Conservation (phyloP, 768 basidiomycete species). For the Lactarius hatsudake region DNA sequence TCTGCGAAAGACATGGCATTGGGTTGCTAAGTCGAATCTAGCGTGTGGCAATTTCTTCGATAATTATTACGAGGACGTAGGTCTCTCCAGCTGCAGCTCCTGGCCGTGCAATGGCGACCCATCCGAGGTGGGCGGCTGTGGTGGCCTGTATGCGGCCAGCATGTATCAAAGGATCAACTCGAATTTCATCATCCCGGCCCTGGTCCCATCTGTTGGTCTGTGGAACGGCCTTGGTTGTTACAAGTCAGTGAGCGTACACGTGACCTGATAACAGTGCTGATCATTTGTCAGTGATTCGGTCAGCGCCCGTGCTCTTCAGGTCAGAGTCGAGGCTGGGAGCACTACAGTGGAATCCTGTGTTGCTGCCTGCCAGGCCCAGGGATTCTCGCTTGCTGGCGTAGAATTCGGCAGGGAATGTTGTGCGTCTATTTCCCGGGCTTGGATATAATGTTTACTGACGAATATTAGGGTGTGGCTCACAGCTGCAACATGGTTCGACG, state of each 20-base stretch:
- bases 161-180: conserved; percentile 56
- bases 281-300: conserved; percentile 34
- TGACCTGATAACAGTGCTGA: background rate
- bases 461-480: background rate
- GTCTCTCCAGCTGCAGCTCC: conserved; percentile 48
- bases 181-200: conserved; percentile 45
- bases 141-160: conserved; percentile 34
- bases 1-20: background rate
- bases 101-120: conserved; percentile 55
- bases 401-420: conserved; percentile 30
- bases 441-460: background rate
- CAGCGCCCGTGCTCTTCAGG: conserved; percentile 35
- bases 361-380: conserved; percentile 62
- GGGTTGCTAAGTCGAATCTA: background rate
- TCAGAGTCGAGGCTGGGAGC: conserved; percentile 41
- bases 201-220: conserved; percentile 51
- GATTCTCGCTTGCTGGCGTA: conserved; percentile 61
- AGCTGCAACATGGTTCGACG: conserved; percentile 2
- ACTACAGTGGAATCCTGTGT: conserved; percentile 63
- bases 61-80: conserved; percentile 47
- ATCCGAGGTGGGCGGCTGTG: conserved; percentile 56
- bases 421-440: background rate
- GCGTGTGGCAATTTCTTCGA: conserved; percentile 33
- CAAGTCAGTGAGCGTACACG: conserved; percentile 42
- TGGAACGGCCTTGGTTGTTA: conserved; percentile 72